Evolutionary conservation across 176 grass and related monocot species (phyloP), one percentile per base, ranked within the genome.

Genomic region (Typha latifolia): DNA sequence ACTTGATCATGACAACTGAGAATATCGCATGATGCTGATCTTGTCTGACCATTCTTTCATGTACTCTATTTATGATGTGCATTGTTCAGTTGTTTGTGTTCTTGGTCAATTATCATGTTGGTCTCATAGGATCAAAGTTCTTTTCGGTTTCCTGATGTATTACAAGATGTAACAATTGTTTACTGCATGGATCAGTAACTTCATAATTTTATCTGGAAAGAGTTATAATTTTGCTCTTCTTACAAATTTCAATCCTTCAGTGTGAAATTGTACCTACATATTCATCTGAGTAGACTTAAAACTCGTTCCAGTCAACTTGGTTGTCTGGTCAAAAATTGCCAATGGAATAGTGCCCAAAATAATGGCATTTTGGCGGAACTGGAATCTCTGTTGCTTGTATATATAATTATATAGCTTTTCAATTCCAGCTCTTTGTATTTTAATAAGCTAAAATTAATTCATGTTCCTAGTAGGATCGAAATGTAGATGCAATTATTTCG

Each of bases 1-100:
- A 82, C 76, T 75, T 90, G 70, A 76, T 81, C 72, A 83, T 86
- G 81, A 87, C 62, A 75, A 77, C 77, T 5, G 89, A 93, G 43
- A 99, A 94, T 10, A 72, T 80, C 62, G 47, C 86, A 70, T 85
- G 78, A 61, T 88, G 86, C 80, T 90, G 62, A 87, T 74, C 14
- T 49, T 10, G 66, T 72, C 56, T 68, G 66, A 59, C 53, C 53
- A 59, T 59, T 59, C 53, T 59, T 59, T 43, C 53, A 19, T 59
- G 53, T 59, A 59, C 53, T 59, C 53, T 59, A 19, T 19, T 59
- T 59, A 59, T 59, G 53, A 43, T 43, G 37, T 43, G 37, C 37
- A 43, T 59, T 59, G 53, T 59, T 19, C 6, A 2, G 18, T 59
- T 59, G 53, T 57, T 57, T 19, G 6, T 59, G 16, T n/a, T 22